These are phyloP conservation scores for Psilocybe tampanensis DNA, from an alignment of 768 basidiomycete genomes.

Conservation along the genomic window DNA sequence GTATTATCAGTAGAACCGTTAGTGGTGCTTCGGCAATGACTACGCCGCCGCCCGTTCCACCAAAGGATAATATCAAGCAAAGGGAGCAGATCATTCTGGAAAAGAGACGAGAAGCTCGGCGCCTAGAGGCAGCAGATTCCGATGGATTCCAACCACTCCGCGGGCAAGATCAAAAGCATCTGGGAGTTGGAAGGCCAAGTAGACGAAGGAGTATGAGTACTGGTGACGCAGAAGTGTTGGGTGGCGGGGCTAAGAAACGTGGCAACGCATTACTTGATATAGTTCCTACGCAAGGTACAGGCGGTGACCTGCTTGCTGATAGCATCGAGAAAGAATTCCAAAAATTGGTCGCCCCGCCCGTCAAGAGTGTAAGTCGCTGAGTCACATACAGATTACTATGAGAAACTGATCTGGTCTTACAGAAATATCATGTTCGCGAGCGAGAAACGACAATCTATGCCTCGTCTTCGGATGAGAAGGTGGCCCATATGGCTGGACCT, in stretches of 20 bases:
- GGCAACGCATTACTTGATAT: constrained; percentile 43
- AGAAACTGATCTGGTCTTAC: constrained; percentile 21
- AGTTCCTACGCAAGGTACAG: constrained; percentile 30
- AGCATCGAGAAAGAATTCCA: constrained; percentile 76
- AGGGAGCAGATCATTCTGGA: constrained; percentile 73
- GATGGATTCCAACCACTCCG: constrained; percentile 11
- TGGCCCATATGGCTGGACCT: constrained; percentile 70
- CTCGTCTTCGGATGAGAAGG: constrained; percentile 73
- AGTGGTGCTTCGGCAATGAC: constrained; percentile 44
- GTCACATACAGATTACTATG: background rate
- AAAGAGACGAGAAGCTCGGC: constrained; percentile 65
- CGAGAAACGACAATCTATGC: constrained; percentile 80
- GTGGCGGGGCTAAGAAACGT: constrained; percentile 33
- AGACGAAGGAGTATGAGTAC: constrained; percentile 78
- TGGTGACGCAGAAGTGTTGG: constrained; percentile 61
- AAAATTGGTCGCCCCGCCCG: constrained; percentile 54
- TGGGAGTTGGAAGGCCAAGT: constrained; percentile 52
- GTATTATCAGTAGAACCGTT: constrained; percentile 40
- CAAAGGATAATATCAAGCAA: constrained; percentile 65
- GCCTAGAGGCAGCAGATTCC: constrained; percentile 41
- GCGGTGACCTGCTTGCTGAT: constrained; percentile 61
- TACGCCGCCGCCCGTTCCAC: constrained; percentile 50
- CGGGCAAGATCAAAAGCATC: constrained; percentile 26
- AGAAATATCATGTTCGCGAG: constrained; percentile 85
- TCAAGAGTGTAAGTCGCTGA: constrained; percentile 42